A percentile compares a stretch with the other conserved stretches of the same genome.
Evolutionary conservation across 805 yeast species (phyloP).

Genomic region (Yamadazyma olivae): DNA sequence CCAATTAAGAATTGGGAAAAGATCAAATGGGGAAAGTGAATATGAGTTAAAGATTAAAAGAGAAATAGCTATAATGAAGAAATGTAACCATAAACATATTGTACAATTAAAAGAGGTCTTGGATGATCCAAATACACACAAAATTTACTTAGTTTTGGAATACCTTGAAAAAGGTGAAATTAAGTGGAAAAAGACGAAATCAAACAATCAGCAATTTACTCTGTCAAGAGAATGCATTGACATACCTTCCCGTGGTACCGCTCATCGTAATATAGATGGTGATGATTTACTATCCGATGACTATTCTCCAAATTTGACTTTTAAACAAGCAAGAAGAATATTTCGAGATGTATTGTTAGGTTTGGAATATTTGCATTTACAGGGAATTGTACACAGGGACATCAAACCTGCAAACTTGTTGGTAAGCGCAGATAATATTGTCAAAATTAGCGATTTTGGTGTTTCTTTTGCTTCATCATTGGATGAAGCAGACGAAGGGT

Average conservation of each 20-base stretch:
- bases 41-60: conserved; percentile 36
- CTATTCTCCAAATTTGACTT: conserved; percentile 58
- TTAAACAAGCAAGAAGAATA: conserved; percentile 64
- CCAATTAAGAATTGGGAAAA: conserved; percentile 21
- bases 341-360: conserved; percentile 85
- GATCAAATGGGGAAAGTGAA: conserved; percentile 20
- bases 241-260: conserved; percentile 31
- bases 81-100: conserved; percentile 43
- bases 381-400: conserved; percentile 91
- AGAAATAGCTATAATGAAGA: conserved; percentile 46
- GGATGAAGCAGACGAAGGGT: conserved; percentile 42
- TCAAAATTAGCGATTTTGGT: conserved; percentile 96
- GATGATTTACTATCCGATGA: conserved; percentile 21
- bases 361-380: conserved; percentile 83
- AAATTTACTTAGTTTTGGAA: conserved; percentile 87
- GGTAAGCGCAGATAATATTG: conserved; percentile 64
- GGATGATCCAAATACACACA: conserved; percentile 79
- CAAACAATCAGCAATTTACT: not conserved
- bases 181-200: conserved; percentile 55
- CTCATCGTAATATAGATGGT: conserved; percentile 3
- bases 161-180: conserved; percentile 90
- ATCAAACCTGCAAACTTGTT: conserved; percentile 92
- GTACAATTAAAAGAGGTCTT: conserved; percentile 56
- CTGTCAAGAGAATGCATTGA: not conserved
- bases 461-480: conserved; percentile 71